Percentiles rank a stretch among this genome's conserved stretches.
These are phyloP conservation scores for Stereocaulon alpinum DNA, from an alignment of 495 filamentous ascomycete species.

Conservation along the genomic window DNA sequence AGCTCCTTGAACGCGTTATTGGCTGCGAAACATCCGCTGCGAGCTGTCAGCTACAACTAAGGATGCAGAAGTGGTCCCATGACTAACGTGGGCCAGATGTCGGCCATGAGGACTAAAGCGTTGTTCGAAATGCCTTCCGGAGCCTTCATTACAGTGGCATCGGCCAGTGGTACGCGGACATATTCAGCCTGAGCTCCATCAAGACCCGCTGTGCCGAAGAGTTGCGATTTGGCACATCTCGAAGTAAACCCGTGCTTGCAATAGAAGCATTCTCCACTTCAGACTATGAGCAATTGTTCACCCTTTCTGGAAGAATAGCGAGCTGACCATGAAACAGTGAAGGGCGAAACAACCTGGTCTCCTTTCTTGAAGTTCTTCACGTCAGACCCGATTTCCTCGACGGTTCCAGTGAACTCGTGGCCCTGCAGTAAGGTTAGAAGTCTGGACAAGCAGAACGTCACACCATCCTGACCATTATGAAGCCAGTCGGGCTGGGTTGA, in stretches of 20 bases:
- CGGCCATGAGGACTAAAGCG: conserved; percentile 78
- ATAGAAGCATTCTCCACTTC: conserved; percentile 78
- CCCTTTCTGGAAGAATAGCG: not conserved
- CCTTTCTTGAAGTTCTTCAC: conserved; percentile 65
- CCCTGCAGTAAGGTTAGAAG: conserved; percentile 22
- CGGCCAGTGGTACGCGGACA: conserved; percentile 76
- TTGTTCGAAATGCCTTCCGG: conserved; percentile 67
- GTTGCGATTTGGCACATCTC: conserved; percentile 60
- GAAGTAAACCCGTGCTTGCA: conserved; percentile 74
- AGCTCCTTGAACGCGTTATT: conserved; percentile 65
- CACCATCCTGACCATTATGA: conserved; percentile 44
- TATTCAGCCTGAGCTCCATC: conserved; percentile 91
- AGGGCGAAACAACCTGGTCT: conserved; percentile 71
- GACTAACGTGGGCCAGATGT: conserved; percentile 53
- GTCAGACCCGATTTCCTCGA: conserved; percentile 53
- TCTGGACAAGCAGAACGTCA: not conserved
- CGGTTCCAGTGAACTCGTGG: conserved; percentile 67
- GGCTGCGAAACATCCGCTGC: conserved; percentile 87
- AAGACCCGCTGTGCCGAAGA: conserved; percentile 65
- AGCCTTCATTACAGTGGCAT: conserved; percentile 69
- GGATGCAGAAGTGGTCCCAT: not conserved
- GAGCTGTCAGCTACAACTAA: conserved; percentile 21
- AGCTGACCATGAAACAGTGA: conserved; percentile 79
- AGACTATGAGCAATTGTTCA: not conserved
- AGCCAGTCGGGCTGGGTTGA: conserved; percentile 32